Evolutionary conservation across 345 rosid species (phyloP).

Genomic region (Cardamine resedifolia): DNA sequence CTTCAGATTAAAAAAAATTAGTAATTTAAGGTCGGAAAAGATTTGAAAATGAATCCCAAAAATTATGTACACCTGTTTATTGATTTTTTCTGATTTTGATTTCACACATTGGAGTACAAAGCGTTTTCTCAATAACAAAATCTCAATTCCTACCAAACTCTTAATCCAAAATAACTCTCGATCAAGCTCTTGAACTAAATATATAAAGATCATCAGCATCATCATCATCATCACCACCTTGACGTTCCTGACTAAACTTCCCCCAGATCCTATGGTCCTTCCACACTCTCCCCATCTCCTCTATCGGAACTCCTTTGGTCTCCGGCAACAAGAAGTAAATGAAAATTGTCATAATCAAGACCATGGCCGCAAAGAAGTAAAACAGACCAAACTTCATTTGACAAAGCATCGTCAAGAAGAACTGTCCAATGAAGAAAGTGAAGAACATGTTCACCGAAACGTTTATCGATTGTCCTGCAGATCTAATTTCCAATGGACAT

Average conservation of each 20-base stretch:
- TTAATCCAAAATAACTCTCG: background rate
- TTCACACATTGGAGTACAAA: background rate
- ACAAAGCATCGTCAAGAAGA: constrained; percentile 45
- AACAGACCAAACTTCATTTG: constrained; percentile 44
- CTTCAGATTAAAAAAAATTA: too few species aligned
- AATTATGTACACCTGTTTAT: background rate
- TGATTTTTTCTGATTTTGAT: background rate
- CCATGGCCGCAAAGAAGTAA: constrained; percentile 35
- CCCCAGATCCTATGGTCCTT: constrained; percentile 37
- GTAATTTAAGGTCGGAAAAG: background rate
- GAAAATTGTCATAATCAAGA: constrained; percentile 41
- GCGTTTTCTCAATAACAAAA: background rate
- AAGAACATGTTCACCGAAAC: constrained; percentile 47
- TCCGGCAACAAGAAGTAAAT: constrained; percentile 43
- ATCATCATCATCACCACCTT: background rate
- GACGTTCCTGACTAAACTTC: constrained; percentile 5
- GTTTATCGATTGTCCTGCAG: constrained; percentile 34
- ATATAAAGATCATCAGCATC: background rate
- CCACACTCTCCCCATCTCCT: constrained; percentile 46
- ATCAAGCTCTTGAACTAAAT: constrained; percentile 3
- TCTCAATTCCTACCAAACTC: constrained; percentile 8
- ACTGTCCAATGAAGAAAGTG: constrained; percentile 41
- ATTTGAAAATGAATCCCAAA: background rate
- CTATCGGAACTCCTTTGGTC: constrained; percentile 45
- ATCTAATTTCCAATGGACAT: constrained; percentile 37